Base-by-base conservation (phyloP, 345 rosid species). In the Lepidium sativum region DNA sequence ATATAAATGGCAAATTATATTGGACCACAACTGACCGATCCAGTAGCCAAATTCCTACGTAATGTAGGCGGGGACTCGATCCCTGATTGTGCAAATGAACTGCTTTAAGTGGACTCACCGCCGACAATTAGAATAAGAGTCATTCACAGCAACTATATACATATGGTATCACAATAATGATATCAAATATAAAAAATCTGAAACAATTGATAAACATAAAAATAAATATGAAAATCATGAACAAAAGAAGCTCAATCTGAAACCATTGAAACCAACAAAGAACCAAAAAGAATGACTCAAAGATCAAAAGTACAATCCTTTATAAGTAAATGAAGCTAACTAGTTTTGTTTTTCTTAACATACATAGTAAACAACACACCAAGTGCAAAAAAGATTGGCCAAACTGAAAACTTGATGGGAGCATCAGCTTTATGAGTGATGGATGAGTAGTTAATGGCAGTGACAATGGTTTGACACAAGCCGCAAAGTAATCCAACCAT, bases 331-430 rank as follows among this genome's bases (percentile, higher is more conserved):
- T 1, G 14, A n/a, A 54, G 47, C 16, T 14, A 16, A 43, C 55
- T 67, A 67, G 45, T n/a, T 43, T 3, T 42, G 16, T 23, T 43
- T 45, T 55, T 58, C 38, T 25, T 20, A 20, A 57, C 6, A 37
- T 45, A 23, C 49, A 55, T 15, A 47, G 72, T 35, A 40, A 44
- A 56, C 31, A 48, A 48, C 53, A 70, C 62, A 18, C 68, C 62
- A 53, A 70, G n/a, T 2, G 74, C 74, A 62, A 61, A 70, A 41
- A 70, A 53, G 56, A 70, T 37, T 17, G 68, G 68, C 68, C 74
- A 70, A 27, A 54, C 34, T 1, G 69, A 62, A 8, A 53, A 42
- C 9, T 44, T 70, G 32, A 61, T 70, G 12, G 68, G 74, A 16
- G 63, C 0, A n/a, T 70, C 49, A 43, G 0, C 63, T 6, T 3